Evolutionary conservation across 106 monocot species (phyloP), one percentile per base, ranked within the genome.

Genomic region (Posidonia australis): DNA sequence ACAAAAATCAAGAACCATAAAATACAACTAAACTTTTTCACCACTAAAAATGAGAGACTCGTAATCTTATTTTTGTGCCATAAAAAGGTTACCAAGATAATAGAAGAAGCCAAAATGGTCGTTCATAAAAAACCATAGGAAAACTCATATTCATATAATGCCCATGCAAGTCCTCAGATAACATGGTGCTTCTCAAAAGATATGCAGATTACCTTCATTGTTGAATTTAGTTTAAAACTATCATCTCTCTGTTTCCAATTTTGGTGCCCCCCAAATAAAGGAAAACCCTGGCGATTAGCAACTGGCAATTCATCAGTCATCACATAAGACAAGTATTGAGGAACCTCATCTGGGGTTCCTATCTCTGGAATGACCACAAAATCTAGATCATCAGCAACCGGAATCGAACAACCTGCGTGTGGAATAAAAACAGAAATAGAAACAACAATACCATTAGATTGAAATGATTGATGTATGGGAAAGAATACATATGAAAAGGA

Each of bases 211-310:
- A 87, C 96, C 90, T 90, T 90, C 96, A 98, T 98, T 10, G 65
- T 80, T 78, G n/a, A 60, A 62, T 81, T 90, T 64, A 98, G 54
- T 52, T 90, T 90, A 57, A 87, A 98, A 32, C 84, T 90, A 20
- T 98, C 73, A 42, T 98, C 87, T 62, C 96, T 84, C 46, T 98
- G 72, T 57, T 64, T 56, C 96, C 96, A 98, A 60, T 72, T 91
- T 70, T 87, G 90, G 73, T 85, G 84, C 29, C 96, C 96, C 47
- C 96, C 96, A 79, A 98, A 98, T 10, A 98, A 62, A 65, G 84
- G 78, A 5, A 51, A 65, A 73, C 71, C 63, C 13, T 77, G 31
- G 16, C 30, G 9, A 0, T 67, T 29, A 29, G 18, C 25, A 54
- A 62, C 67, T 13, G 44, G 45, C 19, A 60, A 21, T 16, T 72